These are phyloP conservation scores for Leishmania turanica DNA, from an alignment of 208 protist species.

Conservation along the genomic window DNA sequence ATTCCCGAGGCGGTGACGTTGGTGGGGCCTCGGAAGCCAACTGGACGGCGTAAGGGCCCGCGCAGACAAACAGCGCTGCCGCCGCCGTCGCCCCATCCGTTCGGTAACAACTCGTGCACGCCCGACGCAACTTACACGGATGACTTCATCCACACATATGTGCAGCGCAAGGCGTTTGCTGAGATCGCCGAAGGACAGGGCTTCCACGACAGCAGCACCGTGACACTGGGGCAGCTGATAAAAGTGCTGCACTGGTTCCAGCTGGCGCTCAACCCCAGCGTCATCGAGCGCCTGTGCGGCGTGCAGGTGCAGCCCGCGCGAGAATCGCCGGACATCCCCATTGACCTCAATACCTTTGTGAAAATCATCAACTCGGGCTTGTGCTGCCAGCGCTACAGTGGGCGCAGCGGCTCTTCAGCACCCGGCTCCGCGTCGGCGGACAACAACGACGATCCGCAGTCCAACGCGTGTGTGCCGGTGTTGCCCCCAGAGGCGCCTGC, in stretches of 20 bases:
- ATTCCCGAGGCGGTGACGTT: neutral
- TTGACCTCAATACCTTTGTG: conserved; percentile 23
- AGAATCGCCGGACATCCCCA: neutral
- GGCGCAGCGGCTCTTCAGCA: neutral
- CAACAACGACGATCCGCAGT: neutral
- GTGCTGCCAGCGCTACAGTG: neutral
- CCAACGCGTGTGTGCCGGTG: neutral
- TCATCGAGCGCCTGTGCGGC: conserved; percentile 17
- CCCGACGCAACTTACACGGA: neutral
- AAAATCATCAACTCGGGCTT: conserved; percentile 24
- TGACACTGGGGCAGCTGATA: conserved; percentile 10
- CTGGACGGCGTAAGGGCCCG: neutral
- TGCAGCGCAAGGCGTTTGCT: conserved; percentile 26
- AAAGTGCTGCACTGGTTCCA: conserved; percentile 25
- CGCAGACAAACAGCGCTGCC: neutral
- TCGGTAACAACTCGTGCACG: neutral
- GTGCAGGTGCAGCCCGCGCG: neutral
- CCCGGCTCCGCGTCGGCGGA: neutral
- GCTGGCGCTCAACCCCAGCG: conserved; percentile 18
- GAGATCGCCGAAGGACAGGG: conserved; percentile 16
- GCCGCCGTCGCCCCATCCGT: neutral
- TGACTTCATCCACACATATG: conserved; percentile 11
- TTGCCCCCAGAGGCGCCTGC: neutral
- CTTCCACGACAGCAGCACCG: neutral
- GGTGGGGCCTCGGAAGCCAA: neutral